These are phyloP conservation scores for Candida sithepensis DNA, from an alignment of 805 yeast genomes.

Conservation along the genomic window DNA sequence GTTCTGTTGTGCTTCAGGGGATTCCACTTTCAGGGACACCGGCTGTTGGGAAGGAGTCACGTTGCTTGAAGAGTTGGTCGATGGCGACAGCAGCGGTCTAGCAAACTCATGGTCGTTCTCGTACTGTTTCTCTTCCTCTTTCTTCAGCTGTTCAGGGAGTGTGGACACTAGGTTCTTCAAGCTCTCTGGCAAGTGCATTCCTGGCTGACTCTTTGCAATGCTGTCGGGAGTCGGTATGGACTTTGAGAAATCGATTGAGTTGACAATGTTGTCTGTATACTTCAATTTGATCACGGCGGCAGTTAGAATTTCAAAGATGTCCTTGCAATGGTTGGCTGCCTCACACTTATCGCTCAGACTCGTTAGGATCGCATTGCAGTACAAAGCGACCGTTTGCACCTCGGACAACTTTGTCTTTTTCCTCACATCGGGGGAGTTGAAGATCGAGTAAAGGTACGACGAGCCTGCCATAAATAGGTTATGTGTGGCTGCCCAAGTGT, in stretches of 20 bases:
- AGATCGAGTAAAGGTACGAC: constrained; percentile 73
- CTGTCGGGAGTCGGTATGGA: constrained; percentile 27
- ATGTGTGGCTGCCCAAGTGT: constrained; percentile 92
- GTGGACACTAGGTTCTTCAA: constrained; percentile 37
- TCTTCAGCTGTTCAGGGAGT: constrained; percentile 23
- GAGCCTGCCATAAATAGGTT: constrained; percentile 87
- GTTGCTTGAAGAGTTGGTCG: neutral
- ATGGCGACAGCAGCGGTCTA: neutral
- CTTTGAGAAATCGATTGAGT: constrained; percentile 23
- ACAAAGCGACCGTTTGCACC: constrained; percentile 44
- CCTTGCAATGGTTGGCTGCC: constrained; percentile 70
- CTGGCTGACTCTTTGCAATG: constrained; percentile 30
- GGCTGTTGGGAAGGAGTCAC: neutral
- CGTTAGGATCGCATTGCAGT: constrained; percentile 54
- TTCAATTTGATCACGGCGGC: constrained; percentile 66
- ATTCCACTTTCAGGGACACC: neutral
- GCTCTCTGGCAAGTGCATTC: constrained; percentile 37
- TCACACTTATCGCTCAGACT: constrained; percentile 69
- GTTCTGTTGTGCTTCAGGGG: constrained; percentile 1
- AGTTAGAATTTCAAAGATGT: constrained; percentile 66
- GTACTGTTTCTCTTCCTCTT: constrained; percentile 7
- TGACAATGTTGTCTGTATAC: constrained; percentile 35
- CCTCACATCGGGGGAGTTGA: constrained; percentile 58
- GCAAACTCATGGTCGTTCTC: neutral
- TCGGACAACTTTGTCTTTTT: constrained; percentile 42